Conservation (phyloP, 208 protist genomes). For the Endotrypanum monterogeii region DNA sequence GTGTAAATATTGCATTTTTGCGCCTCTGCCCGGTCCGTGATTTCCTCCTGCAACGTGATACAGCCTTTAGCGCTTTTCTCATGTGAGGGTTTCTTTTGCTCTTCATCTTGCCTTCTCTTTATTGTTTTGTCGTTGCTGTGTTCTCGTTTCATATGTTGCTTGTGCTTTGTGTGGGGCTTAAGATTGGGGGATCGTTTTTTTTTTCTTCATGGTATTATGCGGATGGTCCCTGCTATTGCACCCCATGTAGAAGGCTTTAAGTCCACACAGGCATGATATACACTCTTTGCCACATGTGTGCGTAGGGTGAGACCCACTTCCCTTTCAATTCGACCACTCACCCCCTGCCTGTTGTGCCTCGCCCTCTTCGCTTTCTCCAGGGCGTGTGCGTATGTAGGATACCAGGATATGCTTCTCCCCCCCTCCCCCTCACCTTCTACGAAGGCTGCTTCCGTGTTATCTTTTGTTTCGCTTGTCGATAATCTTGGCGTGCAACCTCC, state of each 20-base stretch:
- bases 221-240: not conserved
- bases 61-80: not conserved
- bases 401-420: not conserved
- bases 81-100: not conserved
- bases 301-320: not conserved
- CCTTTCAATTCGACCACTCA: not conserved
- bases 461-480: not conserved
- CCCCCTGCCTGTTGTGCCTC: not conserved
- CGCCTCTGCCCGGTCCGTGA: constrained; percentile 1
- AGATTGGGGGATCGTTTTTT: not conserved
- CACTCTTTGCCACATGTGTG: constrained; percentile 8
- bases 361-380: not conserved
- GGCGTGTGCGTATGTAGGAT: not conserved
- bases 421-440: no score
- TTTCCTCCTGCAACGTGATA: constrained; percentile 4
- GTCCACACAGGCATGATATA: constrained; percentile 8
- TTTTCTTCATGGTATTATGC: not conserved
- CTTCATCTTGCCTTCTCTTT: constrained; percentile 2
- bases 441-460: not conserved
- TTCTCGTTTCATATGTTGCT: not conserved
- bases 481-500: not conserved
- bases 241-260: not conserved
- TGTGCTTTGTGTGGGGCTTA: not conserved
- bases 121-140: constrained; percentile 6
- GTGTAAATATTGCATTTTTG: not conserved